phyloP scores from a whole-genome alignment of 352 stramenopile species.

The Globisporangium polare region DNA sequence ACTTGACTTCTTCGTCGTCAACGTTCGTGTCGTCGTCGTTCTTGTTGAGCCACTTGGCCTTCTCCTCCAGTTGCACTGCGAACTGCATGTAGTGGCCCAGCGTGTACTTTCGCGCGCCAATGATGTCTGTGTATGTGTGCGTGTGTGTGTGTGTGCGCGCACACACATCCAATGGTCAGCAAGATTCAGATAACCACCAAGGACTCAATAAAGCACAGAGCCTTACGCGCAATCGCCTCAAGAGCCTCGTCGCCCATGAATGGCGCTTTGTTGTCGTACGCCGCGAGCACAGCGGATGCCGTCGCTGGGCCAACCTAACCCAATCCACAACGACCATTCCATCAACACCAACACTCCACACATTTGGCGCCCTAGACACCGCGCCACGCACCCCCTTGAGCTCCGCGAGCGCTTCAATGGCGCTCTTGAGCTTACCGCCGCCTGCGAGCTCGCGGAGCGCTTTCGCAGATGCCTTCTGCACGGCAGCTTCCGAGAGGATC shows the following conservation, averaged over 20 bases:
- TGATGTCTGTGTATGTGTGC: constrained; percentile 30
- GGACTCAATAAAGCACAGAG: not conserved
- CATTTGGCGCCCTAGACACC: not conserved
- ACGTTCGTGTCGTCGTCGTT: constrained; percentile 11
- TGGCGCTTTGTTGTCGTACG: constrained; percentile 57
- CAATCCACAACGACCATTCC: not conserved
- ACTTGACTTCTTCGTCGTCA: constrained; percentile 24
- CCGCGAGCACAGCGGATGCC: constrained; percentile 63
- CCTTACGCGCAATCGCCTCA: constrained; percentile 56
- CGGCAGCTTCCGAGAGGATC: constrained; percentile 33
- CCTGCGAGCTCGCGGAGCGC: constrained; percentile 31
- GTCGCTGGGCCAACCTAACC: constrained; percentile 71
- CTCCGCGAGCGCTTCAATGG: constrained; percentile 43
- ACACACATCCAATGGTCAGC: not conserved
- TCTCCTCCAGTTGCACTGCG: constrained; percentile 40
- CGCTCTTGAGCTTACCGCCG: constrained; percentile 28
- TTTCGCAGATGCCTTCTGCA: constrained; percentile 40
- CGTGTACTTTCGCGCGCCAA: constrained; percentile 77
- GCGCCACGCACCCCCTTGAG: constrained; percentile 61
- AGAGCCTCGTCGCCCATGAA: constrained; percentile 84
- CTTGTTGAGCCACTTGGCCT: constrained; percentile 53
- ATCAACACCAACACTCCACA: not conserved
- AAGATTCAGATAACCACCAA: too few relatives aligned
- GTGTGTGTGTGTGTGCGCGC: constrained; percentile 15
- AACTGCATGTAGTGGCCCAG: constrained; percentile 70